phyloP scores from a whole-genome alignment of 1,284 basidiomycete genomes.

The Ganoderma boninense region DNA sequence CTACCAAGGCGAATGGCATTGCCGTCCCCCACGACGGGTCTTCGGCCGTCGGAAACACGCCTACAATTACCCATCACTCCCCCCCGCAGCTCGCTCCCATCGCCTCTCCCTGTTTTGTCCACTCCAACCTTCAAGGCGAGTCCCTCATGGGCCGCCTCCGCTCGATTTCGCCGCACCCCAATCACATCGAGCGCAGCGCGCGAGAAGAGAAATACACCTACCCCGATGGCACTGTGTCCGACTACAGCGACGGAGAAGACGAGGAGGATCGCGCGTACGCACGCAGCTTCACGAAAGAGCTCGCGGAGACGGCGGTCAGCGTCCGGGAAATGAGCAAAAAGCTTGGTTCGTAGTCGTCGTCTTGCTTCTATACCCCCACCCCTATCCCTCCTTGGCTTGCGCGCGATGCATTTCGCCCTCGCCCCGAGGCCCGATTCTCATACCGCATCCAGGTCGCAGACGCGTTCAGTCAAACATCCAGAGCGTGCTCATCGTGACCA shows the following conservation, averaged over 20 bases:
- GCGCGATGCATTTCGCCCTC: slow-evolving; percentile 20
- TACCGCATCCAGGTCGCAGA: slow-evolving; percentile 75
- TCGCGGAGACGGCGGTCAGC: slow-evolving; percentile 97
- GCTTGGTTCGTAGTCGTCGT: slow-evolving; percentile 71
- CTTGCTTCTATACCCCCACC: slow-evolving; percentile 2
- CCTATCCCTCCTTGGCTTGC: slow-evolving; percentile 20
- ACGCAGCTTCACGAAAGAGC: slow-evolving; percentile 86
- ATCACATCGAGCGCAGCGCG: slow-evolving; percentile 37
- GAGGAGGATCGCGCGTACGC: slow-evolving; percentile 71
- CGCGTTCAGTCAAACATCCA: slow-evolving; percentile 93
- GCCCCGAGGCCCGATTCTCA: slow-evolving; percentile 25
- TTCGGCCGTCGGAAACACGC: slow-evolving; percentile 30
- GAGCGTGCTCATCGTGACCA: slow-evolving; percentile 95
- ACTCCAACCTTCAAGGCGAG: slow-evolving; percentile 82
- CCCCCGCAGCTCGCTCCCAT: slow-evolving; percentile 39
- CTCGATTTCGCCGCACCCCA: slow-evolving; percentile 48
- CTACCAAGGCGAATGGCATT: slow-evolving; percentile 37
- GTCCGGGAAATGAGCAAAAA: slow-evolving; percentile 99
- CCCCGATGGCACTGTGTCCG: slow-evolving; percentile 36
- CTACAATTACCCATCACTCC: slow-evolving; percentile 34
- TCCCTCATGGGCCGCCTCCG: slow-evolving; percentile 77
- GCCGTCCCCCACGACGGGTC: slow-evolving; percentile 27
- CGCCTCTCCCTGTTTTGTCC: slow-evolving; percentile 86
- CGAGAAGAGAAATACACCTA: slow-evolving; percentile 35
- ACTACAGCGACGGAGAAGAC: slow-evolving; percentile 42